Evolutionary conservation across 441 rosid genomes (phyloP).

Genomic region (Euphorbia celastroides): DNA sequence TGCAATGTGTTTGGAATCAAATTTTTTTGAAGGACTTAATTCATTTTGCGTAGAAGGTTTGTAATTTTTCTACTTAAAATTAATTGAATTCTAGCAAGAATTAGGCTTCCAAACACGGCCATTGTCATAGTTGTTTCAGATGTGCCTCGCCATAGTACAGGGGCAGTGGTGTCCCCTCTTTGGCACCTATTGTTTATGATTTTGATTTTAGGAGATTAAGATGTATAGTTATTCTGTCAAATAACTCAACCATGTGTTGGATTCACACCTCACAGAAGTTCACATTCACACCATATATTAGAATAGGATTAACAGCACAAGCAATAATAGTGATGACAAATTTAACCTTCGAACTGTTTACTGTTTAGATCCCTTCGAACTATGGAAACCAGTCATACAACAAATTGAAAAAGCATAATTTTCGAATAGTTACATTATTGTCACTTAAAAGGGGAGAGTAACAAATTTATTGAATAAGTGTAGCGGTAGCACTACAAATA

Average conservation of each 20-base stretch:
- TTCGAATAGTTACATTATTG: background rate
- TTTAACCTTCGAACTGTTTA: background rate
- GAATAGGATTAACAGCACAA: background rate
- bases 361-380: background rate
- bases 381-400: background rate
- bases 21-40: too few relatives aligned
- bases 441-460: background rate
- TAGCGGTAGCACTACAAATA: background rate
- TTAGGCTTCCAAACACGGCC: too few relatives aligned
- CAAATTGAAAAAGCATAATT: background rate
- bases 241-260: background rate
- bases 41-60: too few relatives aligned
- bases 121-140: too few relatives aligned
- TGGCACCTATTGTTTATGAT: background rate
- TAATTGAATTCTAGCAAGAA: too few relatives aligned
- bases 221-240: background rate
- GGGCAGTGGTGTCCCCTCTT: too few relatives aligned
- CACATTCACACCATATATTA: background rate
- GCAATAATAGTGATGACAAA: background rate
- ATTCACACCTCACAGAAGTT: too few relatives aligned
- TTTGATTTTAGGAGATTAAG: background rate
- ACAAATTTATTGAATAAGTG: background rate
- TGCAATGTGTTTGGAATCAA: too few relatives aligned
- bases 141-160: too few relatives aligned
- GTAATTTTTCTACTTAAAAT: too few relatives aligned